Percentiles rank a stretch among this genome's conserved stretches.
These are phyloP conservation scores for Dryas integrifolia DNA, from an alignment of 331 rosid genomes.

Conservation along the genomic window DNA sequence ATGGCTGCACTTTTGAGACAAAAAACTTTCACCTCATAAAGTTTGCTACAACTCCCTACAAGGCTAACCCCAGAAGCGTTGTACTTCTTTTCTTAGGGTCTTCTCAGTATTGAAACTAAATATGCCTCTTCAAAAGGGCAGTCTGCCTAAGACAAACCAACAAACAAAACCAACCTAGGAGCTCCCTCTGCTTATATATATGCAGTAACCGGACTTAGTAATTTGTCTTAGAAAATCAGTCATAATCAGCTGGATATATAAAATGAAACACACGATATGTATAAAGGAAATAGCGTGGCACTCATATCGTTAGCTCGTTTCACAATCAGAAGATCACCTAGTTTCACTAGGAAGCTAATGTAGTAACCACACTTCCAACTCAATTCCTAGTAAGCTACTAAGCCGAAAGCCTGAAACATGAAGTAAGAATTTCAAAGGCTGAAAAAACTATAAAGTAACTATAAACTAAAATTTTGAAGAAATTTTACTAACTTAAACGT, in stretches of 20 bases:
- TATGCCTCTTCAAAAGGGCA: neutral
- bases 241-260: neutral
- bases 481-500: too few relatives aligned
- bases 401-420: neutral
- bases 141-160: neutral
- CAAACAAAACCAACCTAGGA: neutral
- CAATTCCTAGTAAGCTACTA: neutral
- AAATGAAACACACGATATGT: neutral
- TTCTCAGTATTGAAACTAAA: neutral
- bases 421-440: neutral
- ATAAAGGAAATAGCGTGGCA: too few relatives aligned
- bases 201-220: neutral
- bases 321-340: neutral
- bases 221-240: neutral
- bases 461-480: too few relatives aligned
- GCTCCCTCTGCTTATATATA: neutral
- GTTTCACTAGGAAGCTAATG: neutral
- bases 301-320: too few relatives aligned
- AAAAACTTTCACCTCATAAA: neutral
- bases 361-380: neutral
- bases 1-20: neutral
- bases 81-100: neutral
- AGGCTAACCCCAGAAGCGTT: neutral
- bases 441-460: neutral
- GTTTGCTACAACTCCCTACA: neutral